Evolutionary conservation across 169 alveolate species (phyloP).

Genomic region (Besnoitia besnoiti): DNA sequence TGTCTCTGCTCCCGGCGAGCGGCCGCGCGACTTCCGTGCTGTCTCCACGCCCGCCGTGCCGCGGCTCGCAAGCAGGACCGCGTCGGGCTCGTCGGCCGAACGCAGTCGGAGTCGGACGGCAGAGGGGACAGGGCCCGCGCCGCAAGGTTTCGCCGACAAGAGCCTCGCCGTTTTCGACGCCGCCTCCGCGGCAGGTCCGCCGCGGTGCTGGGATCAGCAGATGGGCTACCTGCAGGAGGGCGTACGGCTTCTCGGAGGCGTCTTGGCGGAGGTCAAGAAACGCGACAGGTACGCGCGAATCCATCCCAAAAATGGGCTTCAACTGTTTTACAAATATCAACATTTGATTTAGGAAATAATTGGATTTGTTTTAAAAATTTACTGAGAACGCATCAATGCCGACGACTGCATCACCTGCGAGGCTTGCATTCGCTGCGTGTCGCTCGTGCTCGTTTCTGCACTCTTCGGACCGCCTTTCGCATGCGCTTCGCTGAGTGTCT

Average conservation of each 20-base stretch:
- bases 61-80: neutral
- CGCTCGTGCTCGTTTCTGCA: too few species aligned
- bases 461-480: too few species aligned
- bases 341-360: too few species aligned
- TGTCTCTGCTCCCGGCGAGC: neutral
- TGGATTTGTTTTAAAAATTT: too few species aligned
- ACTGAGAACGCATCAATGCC: too few species aligned
- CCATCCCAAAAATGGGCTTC: too few species aligned
- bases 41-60: neutral
- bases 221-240: slow-evolving; percentile 1
- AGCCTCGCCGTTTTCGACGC: neutral
- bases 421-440: too few species aligned
- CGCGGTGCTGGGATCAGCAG: slow-evolving; percentile 27
- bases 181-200: neutral
- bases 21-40: neutral
- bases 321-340: too few species aligned
- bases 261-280: neutral
- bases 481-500: too few species aligned
- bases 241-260: neutral
- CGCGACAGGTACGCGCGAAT: neutral
- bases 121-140: neutral
- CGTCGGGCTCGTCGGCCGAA: neutral
- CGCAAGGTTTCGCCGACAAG: neutral
- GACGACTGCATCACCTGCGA: too few species aligned
- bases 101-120: neutral